These are phyloP conservation scores for Marasmius sp. DNA, from an alignment of 1,284 basidiomycete genomes.

Conservation along the genomic window DNA sequence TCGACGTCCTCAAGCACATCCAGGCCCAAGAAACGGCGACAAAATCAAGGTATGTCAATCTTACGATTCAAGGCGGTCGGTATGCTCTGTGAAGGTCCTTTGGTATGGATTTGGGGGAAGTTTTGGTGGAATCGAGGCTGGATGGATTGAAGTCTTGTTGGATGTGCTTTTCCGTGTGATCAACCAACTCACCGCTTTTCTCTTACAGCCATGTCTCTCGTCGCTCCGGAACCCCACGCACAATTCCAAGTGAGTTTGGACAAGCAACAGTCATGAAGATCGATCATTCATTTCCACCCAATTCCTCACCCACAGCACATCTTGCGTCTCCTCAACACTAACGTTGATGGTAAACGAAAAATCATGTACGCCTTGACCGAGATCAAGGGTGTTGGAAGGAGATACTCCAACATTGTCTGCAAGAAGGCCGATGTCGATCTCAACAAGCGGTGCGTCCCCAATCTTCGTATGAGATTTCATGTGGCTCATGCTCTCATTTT, in stretches of 20 bases:
- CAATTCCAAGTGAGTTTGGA: conserved; percentile 78
- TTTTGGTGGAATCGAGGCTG: not conserved
- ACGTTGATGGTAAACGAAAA: conserved; percentile 99
- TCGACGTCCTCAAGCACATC: not conserved
- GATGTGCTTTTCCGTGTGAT: conserved; percentile 3
- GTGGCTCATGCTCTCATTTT: not conserved
- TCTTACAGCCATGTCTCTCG: conserved; percentile 77
- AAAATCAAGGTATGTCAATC: not conserved
- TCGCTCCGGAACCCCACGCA: conserved; percentile 88
- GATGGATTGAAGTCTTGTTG: not conserved
- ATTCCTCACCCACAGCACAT: conserved; percentile 67
- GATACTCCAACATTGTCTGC: conserved; percentile 99
- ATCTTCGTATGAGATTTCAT: conserved; percentile 7
- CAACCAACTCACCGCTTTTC: not conserved
- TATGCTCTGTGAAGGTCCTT: not conserved
- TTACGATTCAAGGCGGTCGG: not conserved
- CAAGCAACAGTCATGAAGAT: not conserved
- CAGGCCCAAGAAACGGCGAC: not conserved
- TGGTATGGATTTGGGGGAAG: not conserved
- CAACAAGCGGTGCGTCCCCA: conserved; percentile 87
- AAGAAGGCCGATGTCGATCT: conserved; percentile 99
- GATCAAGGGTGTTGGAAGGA: conserved; percentile 99
- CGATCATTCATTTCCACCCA: not conserved
- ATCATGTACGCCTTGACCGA: conserved; percentile 98
- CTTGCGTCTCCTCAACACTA: conserved; percentile 98